Evolutionary conservation across 192 early-diverging fungal species (phyloP), one percentile per base, ranked within the genome.

Genomic region (Hyaloraphidium curvatum): DNA sequence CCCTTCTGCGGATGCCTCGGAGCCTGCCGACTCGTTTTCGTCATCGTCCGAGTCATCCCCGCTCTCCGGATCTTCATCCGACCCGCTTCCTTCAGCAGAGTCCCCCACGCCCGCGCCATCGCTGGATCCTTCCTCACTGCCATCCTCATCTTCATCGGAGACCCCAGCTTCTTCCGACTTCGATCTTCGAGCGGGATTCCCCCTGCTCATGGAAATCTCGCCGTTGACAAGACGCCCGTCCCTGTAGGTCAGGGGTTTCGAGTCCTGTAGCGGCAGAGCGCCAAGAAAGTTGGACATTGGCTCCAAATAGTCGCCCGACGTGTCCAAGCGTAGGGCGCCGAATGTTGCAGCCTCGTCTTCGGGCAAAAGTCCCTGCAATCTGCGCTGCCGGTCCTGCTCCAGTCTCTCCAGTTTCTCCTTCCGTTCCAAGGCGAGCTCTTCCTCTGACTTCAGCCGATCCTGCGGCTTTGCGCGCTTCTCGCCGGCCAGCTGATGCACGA

Each of bases 371-470:
- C 91, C 89, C 35, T 87, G 72, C 87, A 91, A 88, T 50, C 89
- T 80, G 39, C 80, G 74, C 67, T 77, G 70, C 21, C 87, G 72
- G 28, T 57, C 64, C 9, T 30, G 27, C 17, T 28, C 21, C 39
- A 11, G 40, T 27, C 30, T 54, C 40, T 31, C 54, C 23, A 11
- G 17, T 16, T 40, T 54, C 40, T 53, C 75, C 58, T 80, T 81
- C 33, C 86, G 87, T 55, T 90, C 90, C 28, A 78, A 55, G 9
- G 86, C 89, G 53, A 78, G 62, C 67, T 99, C 95, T 54, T 91
- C 89, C 60, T 93, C 92, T 4, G 87, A 89, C 71, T 95, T 94
- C 17, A 83, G 60, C 13, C 95, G 78, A 62, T 99, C 89, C 50
- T 86, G 78, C 16, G 93, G 87, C 51, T 72, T 71, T 0, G 83